A percentile compares a stretch with the other conserved stretches of the same genome.
These are phyloP conservation scores for Tulasnella sp. DNA, from an alignment of 768 basidiomycete genomes.

Conservation along the genomic window DNA sequence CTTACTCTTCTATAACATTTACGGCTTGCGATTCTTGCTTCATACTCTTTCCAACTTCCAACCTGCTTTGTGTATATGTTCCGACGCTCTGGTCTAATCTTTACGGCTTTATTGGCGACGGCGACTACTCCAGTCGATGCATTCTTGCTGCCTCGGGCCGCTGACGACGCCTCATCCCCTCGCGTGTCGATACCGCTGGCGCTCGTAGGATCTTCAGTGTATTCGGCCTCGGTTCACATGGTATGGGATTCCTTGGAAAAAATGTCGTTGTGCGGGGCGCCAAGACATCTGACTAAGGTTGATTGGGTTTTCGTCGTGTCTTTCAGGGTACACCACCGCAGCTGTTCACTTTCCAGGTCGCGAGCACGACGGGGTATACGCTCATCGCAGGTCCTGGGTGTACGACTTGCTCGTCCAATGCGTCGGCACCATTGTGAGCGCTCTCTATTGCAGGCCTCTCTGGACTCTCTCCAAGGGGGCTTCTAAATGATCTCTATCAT, in stretches of 20 bases:
- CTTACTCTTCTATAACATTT: too few relatives aligned
- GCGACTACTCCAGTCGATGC: too few relatives aligned
- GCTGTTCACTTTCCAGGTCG: background rate
- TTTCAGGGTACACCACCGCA: conserved; percentile 8
- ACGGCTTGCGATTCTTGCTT: too few relatives aligned
- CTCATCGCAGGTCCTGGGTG: background rate
- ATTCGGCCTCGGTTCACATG: conserved; percentile 17
- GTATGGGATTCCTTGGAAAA: background rate
- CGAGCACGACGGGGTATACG: background rate
- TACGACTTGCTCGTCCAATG: background rate
- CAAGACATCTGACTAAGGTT: background rate
- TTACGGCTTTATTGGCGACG: too few relatives aligned
- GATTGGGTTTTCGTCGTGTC: background rate
- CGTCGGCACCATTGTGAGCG: background rate
- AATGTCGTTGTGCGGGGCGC: background rate
- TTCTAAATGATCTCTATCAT: background rate
- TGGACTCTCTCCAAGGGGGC: background rate
- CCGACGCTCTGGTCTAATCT: too few relatives aligned
- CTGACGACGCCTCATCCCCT: background rate
- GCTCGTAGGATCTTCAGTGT: background rate
- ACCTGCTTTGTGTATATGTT: too few relatives aligned
- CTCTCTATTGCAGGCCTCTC: background rate
- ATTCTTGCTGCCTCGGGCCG: too few relatives aligned
- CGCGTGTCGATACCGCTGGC: conserved; percentile 12
- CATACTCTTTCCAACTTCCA: too few relatives aligned